Evolutionary conservation across 108 stramenopile genomes (phyloP).

Genomic region (Skeletonema marinoi): DNA sequence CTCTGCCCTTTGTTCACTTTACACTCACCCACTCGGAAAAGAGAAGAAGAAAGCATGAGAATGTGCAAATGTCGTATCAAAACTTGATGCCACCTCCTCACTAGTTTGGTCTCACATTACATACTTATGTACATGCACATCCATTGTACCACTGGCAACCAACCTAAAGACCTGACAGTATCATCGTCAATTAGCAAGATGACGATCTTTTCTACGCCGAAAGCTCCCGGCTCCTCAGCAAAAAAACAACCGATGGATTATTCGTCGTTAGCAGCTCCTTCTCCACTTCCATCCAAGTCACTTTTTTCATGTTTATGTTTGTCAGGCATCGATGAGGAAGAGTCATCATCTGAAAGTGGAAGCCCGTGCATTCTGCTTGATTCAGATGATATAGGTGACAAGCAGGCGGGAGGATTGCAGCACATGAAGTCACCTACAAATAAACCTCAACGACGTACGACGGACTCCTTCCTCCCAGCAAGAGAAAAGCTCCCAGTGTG

Average conservation of each 20-base stretch:
- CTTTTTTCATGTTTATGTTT: neutral
- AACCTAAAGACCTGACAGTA: neutral
- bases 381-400: neutral
- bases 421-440: neutral
- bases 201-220: neutral
- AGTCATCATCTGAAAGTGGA: neutral
- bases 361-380: neutral
- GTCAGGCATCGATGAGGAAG: neutral
- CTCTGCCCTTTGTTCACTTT: no score
- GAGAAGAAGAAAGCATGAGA: no score
- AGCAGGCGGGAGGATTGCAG: neutral
- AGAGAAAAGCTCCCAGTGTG: neutral
- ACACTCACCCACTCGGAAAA: no score
- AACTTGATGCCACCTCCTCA: neutral
- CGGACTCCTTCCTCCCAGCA: neutral
- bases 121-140: no score
- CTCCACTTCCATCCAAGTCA: neutral
- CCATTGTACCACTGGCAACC: no score
- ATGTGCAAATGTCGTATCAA: no score
- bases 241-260: neutral
- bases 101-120: no score
- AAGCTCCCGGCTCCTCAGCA: neutral
- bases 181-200: neutral
- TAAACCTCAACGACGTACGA: neutral
- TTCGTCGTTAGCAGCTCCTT: neutral